Evolutionary conservation across 345 rosid genomes (phyloP).

Genomic region (Populus deltoides): DNA sequence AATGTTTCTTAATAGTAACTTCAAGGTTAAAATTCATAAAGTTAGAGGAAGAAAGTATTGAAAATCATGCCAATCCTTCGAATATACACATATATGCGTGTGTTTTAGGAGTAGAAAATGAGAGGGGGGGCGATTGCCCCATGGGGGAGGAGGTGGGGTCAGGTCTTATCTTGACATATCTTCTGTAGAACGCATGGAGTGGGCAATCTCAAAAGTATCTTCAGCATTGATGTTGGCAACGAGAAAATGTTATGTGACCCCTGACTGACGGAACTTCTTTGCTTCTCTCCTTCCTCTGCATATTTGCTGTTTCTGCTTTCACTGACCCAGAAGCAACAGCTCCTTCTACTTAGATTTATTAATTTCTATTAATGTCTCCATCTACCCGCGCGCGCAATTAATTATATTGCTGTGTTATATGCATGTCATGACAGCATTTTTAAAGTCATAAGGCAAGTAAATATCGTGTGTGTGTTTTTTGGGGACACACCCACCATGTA

Average conservation of each 20-base stretch:
- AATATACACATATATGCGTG: too few species aligned
- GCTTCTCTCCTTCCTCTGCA: background rate
- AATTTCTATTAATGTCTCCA: background rate
- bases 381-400: too few species aligned
- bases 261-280: slow-evolving; percentile 5
- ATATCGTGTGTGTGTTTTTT: background rate
- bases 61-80: too few species aligned
- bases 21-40: too few species aligned
- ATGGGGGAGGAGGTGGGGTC: background rate
- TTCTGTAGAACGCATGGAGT: background rate
- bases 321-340: background rate
- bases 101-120: too few species aligned
- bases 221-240: slow-evolving; percentile 27
- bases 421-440: slow-evolving; percentile 35
- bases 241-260: slow-evolving; percentile 40
- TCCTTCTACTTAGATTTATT: background rate
- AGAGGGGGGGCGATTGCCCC: background rate
- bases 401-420: too few species aligned
- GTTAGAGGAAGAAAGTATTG: too few species aligned
- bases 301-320: background rate
- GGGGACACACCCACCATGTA: slow-evolving; percentile 19
- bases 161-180: background rate
- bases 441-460: slow-evolving; percentile 9
- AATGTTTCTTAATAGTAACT: too few species aligned
- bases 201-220: slow-evolving; percentile 24